These are phyloP conservation scores for Trichoderma virens DNA, from an alignment of 495 filamentous ascomycete species.

Conservation along the genomic window DNA sequence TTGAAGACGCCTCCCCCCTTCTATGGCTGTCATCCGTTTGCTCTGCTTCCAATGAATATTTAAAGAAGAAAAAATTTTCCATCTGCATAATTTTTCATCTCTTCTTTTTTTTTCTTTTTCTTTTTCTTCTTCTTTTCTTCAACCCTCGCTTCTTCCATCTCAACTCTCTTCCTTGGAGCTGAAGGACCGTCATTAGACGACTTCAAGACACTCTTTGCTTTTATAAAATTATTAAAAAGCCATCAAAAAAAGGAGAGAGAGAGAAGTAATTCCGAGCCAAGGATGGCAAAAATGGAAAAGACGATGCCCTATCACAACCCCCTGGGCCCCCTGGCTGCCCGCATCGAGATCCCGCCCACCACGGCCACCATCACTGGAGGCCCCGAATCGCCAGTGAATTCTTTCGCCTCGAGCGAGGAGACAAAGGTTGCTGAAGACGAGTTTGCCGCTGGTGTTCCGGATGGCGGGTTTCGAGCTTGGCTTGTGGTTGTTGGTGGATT, in stretches of 20 bases:
- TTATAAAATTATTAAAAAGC: too few species aligned
- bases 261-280: too few species aligned
- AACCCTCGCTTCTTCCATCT: too few species aligned
- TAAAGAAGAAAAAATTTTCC: neutral
- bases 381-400: neutral
- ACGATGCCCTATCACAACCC: too few species aligned
- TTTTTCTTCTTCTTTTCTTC: neutral
- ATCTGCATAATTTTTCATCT: neutral
- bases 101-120: too few species aligned
- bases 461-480: conserved; percentile 31
- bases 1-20: neutral
- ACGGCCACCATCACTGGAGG: neutral
- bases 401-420: neutral
- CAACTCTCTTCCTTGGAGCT: too few species aligned
- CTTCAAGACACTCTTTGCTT: too few species aligned
- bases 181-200: too few species aligned
- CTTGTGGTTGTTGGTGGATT: conserved; percentile 24
- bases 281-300: too few species aligned
- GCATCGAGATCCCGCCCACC: neutral
- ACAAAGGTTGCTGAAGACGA: neutral
- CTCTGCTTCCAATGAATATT: neutral
- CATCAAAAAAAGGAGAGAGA: too few species aligned
- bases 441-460: conserved; percentile 14
- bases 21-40: neutral
- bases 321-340: neutral